Evolutionary conservation across 768 basidiomycete species (phyloP).

Genomic region (Tulasnella calospora): DNA sequence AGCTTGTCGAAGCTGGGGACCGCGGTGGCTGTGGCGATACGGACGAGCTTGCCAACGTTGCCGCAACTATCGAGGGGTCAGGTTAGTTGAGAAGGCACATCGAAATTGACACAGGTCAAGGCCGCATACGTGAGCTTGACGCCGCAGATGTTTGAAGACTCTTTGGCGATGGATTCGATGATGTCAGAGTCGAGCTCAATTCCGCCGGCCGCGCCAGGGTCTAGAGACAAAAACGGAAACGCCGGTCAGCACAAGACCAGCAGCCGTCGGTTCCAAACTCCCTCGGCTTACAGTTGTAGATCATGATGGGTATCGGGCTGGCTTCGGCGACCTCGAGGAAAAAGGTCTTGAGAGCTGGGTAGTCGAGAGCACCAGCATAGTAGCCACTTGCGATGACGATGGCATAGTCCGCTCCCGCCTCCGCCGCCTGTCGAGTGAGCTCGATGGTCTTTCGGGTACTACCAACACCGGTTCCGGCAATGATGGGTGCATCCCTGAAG

Average conservation of each 20-base stretch:
- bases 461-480: slow-evolving; percentile 77
- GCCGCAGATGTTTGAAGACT: slow-evolving; percentile 73
- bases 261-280: not conserved
- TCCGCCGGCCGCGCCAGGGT: slow-evolving; percentile 81
- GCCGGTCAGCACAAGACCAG: not conserved
- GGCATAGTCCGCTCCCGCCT: slow-evolving; percentile 77
- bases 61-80: slow-evolving; percentile 55
- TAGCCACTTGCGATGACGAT: slow-evolving; percentile 86
- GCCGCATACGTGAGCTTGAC: slow-evolving; percentile 79
- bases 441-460: slow-evolving; percentile 80
- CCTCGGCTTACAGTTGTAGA: slow-evolving; percentile 70
- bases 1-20: slow-evolving; percentile 49
- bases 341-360: slow-evolving; percentile 68
- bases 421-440: slow-evolving; percentile 69
- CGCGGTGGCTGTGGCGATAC: slow-evolving; percentile 68
- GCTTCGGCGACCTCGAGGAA: slow-evolving; percentile 71
- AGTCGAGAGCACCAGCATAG: slow-evolving; percentile 72
- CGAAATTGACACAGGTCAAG: not conserved
- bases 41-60: slow-evolving; percentile 84
- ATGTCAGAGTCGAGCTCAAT: slow-evolving; percentile 89
- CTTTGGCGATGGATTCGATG: slow-evolving; percentile 70
- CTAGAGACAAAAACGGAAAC: slow-evolving; percentile 39
- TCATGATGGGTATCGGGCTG: slow-evolving; percentile 80
- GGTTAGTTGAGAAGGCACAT: slow-evolving; percentile 10
- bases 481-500: slow-evolving; percentile 55